Base-by-base conservation (phyloP, 2,329 filamentous ascomycete genomes). In the Camillea tinctor region DNA sequence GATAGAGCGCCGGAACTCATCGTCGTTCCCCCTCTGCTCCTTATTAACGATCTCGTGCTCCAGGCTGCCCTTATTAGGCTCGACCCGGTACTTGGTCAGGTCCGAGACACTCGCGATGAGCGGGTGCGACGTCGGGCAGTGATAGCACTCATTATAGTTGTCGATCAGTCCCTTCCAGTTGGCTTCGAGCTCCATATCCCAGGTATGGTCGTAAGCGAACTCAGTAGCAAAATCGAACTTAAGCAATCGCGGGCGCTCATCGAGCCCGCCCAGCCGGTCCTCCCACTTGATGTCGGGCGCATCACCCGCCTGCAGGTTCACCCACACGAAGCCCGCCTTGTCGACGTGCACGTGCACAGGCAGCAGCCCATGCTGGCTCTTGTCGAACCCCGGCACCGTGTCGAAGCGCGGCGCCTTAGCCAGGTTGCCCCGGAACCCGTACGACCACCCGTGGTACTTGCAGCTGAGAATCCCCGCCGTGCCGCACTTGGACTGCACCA, bases 91-190 rank as follows among this genome's bases (percentile, higher is more conserved):
- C 3, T 80, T 80, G 60, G 80, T 78, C 48, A 87, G 78, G 60
- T 87, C 82, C 51, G 84, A 79, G n/a, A 87, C 77, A 50, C 77
- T 75, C 4, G 82, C 77, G 30, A 87, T 81, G 59, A 85, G 82
- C 2, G 85, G 84, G 65, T 87, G 84, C 1, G 84, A 81, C 0
- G 81, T 82, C 55, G 81, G 80, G 75, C 84, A 87, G 75, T 88
- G 85, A 66, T 88, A 88, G 69, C 85, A 88, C 69, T 86, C 85
- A 69, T 88, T 88, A 76, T 86, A 88, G 75, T 88, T 87, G 69
- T 88, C 85, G 15, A 81, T 80, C 30, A 85, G 71, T 22, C 82
- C 80, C 74, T 87, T 87, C 84, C 84, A 87, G 74, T 86, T 86
- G 69, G 81, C 84, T 30, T 80, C 77, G 0, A 80, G 80, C 54